These are phyloP conservation scores for Thalassiosira profunda DNA, from an alignment of 108 stramenopile genomes.

Conservation along the genomic window DNA sequence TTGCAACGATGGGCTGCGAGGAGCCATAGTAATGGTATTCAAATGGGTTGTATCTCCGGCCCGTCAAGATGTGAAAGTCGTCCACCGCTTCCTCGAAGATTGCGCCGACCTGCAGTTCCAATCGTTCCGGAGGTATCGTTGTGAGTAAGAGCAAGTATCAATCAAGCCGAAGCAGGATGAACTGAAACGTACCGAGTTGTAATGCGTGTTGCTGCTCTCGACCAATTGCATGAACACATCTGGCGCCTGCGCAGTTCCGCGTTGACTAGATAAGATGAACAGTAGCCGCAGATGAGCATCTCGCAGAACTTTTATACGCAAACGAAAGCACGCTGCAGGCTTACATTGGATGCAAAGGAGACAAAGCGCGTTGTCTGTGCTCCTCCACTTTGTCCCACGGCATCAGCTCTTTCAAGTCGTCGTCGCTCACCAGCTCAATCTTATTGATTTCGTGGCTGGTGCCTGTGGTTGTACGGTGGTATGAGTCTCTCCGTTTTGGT, in stretches of 20 bases:
- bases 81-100: slow-evolving; percentile 49
- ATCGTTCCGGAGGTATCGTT: background rate
- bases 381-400: slow-evolving; percentile 68
- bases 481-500: background rate
- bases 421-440: slow-evolving; percentile 53
- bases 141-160: background rate
- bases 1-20: slow-evolving; percentile 50
- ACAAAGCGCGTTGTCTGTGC: slow-evolving; percentile 61
- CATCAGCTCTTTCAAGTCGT: slow-evolving; percentile 54
- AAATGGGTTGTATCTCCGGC: slow-evolving; percentile 51
- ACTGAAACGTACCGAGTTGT: slow-evolving; percentile 29
- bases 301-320: no score
- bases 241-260: slow-evolving; percentile 69
- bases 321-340: background rate
- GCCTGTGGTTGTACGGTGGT: background rate
- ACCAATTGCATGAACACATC: slow-evolving; percentile 77
- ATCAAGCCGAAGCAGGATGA: background rate
- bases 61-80: slow-evolving; percentile 49
- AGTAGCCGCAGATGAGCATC: no score
- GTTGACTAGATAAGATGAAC: slow-evolving; percentile 38
- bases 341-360: slow-evolving; percentile 68
- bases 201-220: slow-evolving; percentile 63
- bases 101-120: slow-evolving; percentile 11
- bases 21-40: slow-evolving; percentile 67
- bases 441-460: slow-evolving; percentile 71